Evolutionary conservation across 1,284 basidiomycete species (phyloP), one percentile per base, ranked within the genome.

Genomic region (Microbotryum saponariae): DNA sequence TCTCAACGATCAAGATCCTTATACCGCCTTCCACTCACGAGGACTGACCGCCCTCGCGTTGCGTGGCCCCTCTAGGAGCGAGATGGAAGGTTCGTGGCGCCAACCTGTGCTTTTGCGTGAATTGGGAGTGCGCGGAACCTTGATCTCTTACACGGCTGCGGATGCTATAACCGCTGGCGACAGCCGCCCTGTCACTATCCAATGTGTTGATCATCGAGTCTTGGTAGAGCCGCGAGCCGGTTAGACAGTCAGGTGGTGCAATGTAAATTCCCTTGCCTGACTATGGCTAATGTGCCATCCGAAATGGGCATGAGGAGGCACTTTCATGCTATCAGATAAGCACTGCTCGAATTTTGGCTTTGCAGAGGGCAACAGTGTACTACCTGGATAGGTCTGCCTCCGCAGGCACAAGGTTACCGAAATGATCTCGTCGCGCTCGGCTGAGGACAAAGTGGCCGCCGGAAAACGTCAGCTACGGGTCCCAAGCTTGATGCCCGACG

Each of bases 331-430:
- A 42, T 12, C 9, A 12, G 37, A 16, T 12, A 42, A 18, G 16
- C 12, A 42, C 12, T 42, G 12, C 37, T 16, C 37, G 12, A 18
- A 16, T 37, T 37, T 31, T 42, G 14, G 16, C 37, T 42, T 42
- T 42, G 37, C 37, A 42, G 37, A 18, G 16, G 37, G 14, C 37
- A 42, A 16, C 37, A 42, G 37, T 42, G 37, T 42, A 18, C 6
- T 42, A 42, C 12, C 70, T 63, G n/a, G 63, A 59, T 18, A 67
- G 54, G 0, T 63, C 61, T 1, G 63, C 63, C 51, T 68, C 67
- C 8, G 62, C 14, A 3, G 67, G 67, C 9, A 68, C 67, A 45
- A 68, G 60, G 58, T 68, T 68, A n/a, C 67, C 67, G 46, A 50
- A 59, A 33, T 55, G 51, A 45, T 68, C 67, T 10, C 67, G 49